phyloP scores from a whole-genome alignment of 1,284 basidiomycete species.

The Puccinia horiana region DNA sequence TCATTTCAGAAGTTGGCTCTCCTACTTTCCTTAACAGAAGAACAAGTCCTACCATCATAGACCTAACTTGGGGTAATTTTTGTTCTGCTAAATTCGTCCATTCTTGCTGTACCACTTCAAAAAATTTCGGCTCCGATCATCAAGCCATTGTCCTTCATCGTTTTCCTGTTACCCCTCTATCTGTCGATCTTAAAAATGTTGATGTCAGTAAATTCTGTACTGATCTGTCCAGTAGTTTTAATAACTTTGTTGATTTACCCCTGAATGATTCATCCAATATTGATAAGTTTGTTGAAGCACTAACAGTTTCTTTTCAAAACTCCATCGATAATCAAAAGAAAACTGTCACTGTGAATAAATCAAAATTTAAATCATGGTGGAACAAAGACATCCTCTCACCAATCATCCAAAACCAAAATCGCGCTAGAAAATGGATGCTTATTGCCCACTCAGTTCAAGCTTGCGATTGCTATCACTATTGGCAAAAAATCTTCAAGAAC shows the following conservation, averaged over 20 bases:
- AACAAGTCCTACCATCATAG: background rate
- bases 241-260: background rate
- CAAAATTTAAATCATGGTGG: conserved; percentile 12
- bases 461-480: background rate
- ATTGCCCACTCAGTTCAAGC: background rate
- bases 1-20: background rate
- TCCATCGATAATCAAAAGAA: background rate
- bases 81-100: background rate
- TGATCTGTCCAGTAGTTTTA: too few species aligned
- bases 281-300: background rate
- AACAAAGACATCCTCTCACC: background rate
- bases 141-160: background rate
- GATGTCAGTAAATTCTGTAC: background rate
- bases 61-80: background rate
- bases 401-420: background rate
- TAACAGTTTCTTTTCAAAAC: background rate
- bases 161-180: background rate
- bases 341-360: background rate
- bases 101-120: background rate
- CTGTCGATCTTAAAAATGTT: background rate
- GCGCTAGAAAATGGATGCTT: conserved; percentile 15
- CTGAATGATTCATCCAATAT: background rate
- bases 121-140: background rate
- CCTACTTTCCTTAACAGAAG: background rate
- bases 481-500: background rate